Conservation (phyloP, 148 eudicot genomes). For the Amaranthus palmeri region DNA sequence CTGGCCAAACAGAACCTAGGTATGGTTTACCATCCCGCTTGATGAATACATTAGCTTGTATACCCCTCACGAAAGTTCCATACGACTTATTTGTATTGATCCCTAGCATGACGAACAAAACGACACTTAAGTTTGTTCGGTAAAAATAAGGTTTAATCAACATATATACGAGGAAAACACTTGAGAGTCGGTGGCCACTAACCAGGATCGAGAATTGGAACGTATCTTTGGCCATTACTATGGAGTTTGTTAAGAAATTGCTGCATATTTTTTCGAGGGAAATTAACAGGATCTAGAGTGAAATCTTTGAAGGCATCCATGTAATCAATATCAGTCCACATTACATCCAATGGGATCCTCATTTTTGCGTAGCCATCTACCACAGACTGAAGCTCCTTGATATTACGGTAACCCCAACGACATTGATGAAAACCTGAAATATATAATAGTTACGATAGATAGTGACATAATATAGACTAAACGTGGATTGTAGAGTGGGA, state of each 20-base stretch:
- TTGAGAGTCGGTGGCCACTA: neutral
- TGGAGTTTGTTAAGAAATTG: slow-evolving; percentile 39
- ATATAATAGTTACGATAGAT: too few species aligned
- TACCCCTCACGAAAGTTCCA: slow-evolving; percentile 36
- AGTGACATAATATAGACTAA: too few species aligned
- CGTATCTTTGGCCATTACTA: slow-evolving; percentile 41
- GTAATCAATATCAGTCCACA: slow-evolving; percentile 58
- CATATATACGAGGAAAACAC: neutral
- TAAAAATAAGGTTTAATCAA: neutral
- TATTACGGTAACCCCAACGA: slow-evolving; percentile 38
- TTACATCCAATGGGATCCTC: slow-evolving; percentile 45
- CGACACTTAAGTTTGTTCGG: neutral
- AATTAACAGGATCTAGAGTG: slow-evolving; percentile 45
- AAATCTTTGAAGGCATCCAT: slow-evolving; percentile 49
- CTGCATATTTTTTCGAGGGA: slow-evolving; percentile 34
- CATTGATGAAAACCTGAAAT: slow-evolving; percentile 50
- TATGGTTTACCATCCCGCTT: slow-evolving; percentile 41
- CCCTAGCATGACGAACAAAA: slow-evolving; percentile 20
- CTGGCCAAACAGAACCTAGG: slow-evolving; percentile 53
- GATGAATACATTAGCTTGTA: slow-evolving; percentile 40
- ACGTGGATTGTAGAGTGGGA: too few species aligned
- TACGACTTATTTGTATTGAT: slow-evolving; percentile 38
- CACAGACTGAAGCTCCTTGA: slow-evolving; percentile 33
- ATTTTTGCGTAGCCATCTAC: slow-evolving; percentile 34
- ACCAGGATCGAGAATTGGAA: slow-evolving; percentile 49